Conservation (phyloP, 352 stramenopile species). For the Pythium dissotocum region DNA sequence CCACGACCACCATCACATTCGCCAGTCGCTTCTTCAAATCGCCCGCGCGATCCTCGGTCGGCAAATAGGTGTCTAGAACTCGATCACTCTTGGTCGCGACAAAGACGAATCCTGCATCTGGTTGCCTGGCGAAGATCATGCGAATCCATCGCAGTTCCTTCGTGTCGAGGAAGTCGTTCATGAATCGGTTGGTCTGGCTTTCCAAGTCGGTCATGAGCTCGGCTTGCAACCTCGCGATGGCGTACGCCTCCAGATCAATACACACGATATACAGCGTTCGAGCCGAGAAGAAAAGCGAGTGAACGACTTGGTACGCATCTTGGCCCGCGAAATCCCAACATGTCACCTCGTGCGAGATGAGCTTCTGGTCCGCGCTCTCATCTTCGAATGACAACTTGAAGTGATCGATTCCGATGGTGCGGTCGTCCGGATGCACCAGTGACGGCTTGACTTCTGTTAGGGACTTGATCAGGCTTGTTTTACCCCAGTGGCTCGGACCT, state of each 20-base stretch:
- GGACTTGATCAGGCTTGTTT: constrained; percentile 36
- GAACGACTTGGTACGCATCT: constrained; percentile 11
- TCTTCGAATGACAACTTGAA: constrained; percentile 23
- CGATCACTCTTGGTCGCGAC: constrained; percentile 20
- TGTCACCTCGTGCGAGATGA: constrained; percentile 9
- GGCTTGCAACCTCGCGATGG: neutral
- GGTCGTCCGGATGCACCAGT: constrained; percentile 23
- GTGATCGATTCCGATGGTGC: constrained; percentile 35
- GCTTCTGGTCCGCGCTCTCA: neutral
- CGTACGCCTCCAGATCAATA: constrained; percentile 14
- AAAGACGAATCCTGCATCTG: constrained; percentile 21
- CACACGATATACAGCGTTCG: constrained; percentile 14
- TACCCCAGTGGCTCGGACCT: constrained; percentile 26
- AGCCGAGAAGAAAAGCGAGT: constrained; percentile 20
- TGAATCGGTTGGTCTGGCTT: neutral
- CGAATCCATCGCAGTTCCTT: constrained; percentile 5
- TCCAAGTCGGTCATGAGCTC: neutral
- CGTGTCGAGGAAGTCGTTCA: constrained; percentile 10
- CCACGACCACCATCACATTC: neutral
- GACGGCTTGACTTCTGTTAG: constrained; percentile 5
- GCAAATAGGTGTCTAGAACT: no score
- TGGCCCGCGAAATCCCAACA: constrained; percentile 25
- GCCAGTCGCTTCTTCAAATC: neutral
- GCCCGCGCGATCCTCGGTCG: constrained; percentile 1
- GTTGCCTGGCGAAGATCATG: constrained; percentile 9